Conservation (phyloP, 805 yeast species). For the Candida sithepensis region DNA sequence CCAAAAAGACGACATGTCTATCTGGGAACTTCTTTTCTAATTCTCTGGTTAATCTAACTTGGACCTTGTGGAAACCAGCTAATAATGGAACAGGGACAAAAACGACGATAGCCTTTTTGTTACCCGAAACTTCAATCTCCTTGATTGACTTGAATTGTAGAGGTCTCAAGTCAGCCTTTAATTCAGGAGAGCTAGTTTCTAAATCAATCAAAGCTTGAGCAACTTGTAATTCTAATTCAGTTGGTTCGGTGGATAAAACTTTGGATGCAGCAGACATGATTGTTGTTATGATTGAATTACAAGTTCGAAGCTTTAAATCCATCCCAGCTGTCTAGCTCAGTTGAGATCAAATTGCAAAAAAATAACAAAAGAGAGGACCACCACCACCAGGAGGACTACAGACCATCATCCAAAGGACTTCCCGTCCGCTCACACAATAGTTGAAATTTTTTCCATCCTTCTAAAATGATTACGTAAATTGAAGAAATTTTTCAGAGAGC, state of each 20-base stretch:
- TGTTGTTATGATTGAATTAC: neutral
- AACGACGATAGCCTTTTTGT: constrained; percentile 97
- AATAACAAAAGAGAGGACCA: neutral
- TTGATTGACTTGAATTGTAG: constrained; percentile 98
- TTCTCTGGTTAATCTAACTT: constrained; percentile 96
- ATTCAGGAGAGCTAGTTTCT: constrained; percentile 89
- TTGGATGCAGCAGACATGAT: constrained; percentile 94
- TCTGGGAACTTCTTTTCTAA: constrained; percentile 99
- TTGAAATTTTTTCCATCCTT: neutral
- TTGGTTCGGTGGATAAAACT: constrained; percentile 91
- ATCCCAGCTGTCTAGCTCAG: neutral
- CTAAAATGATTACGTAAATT: neutral
- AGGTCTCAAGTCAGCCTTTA: constrained; percentile 97
- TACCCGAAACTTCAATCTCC: constrained; percentile 97
- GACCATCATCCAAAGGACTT: neutral
- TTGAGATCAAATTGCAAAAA: neutral
- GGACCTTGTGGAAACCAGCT: constrained; percentile 93
- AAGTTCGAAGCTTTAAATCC: neutral
- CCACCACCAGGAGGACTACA: neutral
- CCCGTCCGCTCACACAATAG: neutral
- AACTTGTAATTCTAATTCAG: constrained; percentile 98
- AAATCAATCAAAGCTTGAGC: constrained; percentile 98
- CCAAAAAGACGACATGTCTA: constrained; percentile 98
- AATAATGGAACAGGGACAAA: constrained; percentile 97
- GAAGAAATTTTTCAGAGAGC: neutral